Conservation (phyloP, 306 rosid genomes). For the Medicago ruthenica region DNA sequence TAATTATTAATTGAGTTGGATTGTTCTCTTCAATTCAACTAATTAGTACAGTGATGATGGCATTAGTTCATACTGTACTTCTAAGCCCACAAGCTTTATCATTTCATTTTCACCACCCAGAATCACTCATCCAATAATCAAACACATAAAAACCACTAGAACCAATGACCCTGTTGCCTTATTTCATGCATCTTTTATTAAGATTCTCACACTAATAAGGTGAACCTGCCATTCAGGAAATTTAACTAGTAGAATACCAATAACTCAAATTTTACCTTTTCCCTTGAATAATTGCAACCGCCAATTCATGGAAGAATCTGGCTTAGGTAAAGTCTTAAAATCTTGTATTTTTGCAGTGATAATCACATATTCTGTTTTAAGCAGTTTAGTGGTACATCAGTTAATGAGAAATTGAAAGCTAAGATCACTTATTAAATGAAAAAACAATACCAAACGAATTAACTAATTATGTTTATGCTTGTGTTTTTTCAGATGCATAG, state of each 20-base stretch:
- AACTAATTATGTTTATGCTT: too few species aligned
- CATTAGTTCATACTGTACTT: slow-evolving; percentile 12
- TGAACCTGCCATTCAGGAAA: background rate
- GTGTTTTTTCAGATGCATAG: too few species aligned
- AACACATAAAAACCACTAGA: background rate
- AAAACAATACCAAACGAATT: too few species aligned
- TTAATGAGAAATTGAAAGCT: too few species aligned
- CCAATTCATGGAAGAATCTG: background rate
- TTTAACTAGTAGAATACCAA: background rate
- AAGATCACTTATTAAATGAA: too few species aligned
- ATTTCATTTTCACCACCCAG: background rate
- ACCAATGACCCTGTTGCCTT: background rate
- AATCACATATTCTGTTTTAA: too few species aligned
- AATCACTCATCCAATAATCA: background rate
- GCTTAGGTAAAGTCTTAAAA: background rate
- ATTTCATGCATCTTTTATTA: background rate
- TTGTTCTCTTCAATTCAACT: background rate
- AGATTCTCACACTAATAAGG: background rate
- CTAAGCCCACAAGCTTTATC: background rate
- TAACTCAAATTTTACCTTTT: background rate
- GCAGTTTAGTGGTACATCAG: too few species aligned
- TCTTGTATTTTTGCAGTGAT: too few species aligned
- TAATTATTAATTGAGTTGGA: too few species aligned
- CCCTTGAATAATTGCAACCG: background rate
- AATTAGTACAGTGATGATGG: background rate